These are phyloP conservation scores for Emmonsiellopsis sp. DNA, from an alignment of 2,329 filamentous ascomycete genomes.

Conservation along the genomic window DNA sequence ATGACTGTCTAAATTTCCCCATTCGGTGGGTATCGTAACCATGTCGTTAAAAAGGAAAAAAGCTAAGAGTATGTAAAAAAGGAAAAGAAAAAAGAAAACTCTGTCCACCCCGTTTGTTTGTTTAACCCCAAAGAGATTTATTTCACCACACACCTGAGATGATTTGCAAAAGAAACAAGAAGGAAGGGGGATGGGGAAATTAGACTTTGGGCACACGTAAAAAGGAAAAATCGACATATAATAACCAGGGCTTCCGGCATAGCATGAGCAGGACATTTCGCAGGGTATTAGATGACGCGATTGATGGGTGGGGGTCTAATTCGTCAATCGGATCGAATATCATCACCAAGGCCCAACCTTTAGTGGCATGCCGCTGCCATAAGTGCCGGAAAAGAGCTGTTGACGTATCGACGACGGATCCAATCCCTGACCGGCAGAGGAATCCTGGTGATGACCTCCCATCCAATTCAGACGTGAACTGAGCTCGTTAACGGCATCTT, in stretches of 20 bases:
- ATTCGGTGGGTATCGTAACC: constrained; percentile 34
- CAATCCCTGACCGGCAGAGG: constrained; percentile 20
- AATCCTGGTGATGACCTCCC: constrained; percentile 34
- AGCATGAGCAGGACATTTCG: too few relatives aligned
- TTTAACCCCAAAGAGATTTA: background rate
- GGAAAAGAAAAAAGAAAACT: constrained; percentile 3
- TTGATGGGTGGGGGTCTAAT: too few relatives aligned
- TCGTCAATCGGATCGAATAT: background rate
- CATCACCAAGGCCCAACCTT: constrained; percentile 48
- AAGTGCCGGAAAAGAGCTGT: constrained; percentile 48
- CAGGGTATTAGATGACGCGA: too few relatives aligned
- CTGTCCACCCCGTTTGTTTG: background rate
- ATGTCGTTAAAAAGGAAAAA: constrained; percentile 26
- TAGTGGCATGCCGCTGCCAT: constrained; percentile 44
- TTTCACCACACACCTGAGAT: background rate
- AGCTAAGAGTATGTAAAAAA: background rate
- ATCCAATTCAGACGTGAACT: constrained; percentile 70
- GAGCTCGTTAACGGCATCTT: constrained; percentile 69
- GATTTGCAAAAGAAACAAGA: background rate
- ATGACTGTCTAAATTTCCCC: constrained; percentile 2
- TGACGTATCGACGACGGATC: constrained; percentile 43
- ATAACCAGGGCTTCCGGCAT: background rate
- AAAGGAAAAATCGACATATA: background rate
- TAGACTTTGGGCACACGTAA: background rate
- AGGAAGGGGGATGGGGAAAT: constrained; percentile 8